A percentile compares a stretch with the other conserved stretches of the same genome.
Evolutionary conservation across 306 rosid genomes (phyloP).

Genomic region (Hippophae tibetana): DNA sequence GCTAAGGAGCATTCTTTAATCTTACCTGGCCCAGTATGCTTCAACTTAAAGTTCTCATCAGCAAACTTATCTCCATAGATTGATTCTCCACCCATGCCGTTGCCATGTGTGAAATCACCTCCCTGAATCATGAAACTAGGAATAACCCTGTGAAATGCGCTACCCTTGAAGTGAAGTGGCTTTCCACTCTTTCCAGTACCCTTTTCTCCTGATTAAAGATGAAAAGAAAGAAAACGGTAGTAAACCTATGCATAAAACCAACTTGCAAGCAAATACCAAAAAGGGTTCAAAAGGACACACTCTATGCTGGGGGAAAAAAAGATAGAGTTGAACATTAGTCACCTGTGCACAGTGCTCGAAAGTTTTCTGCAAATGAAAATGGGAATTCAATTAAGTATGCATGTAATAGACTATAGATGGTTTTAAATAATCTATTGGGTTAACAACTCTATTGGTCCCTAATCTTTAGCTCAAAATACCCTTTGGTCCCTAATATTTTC

Average conservation of each 20-base stretch:
- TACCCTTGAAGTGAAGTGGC: slow-evolving; percentile 83
- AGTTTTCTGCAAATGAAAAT: slow-evolving; percentile 63
- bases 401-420: background rate
- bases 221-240: background rate
- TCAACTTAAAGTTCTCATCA: slow-evolving; percentile 89
- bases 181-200: slow-evolving; percentile 80
- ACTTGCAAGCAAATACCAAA: background rate
- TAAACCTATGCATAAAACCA: background rate
- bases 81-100: slow-evolving; percentile 96
- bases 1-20: background rate
- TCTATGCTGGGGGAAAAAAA: slow-evolving; percentile 1
- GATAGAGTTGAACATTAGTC: slow-evolving; percentile 14
- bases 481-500: too few species aligned
- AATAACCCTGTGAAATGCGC: slow-evolving; percentile 81
- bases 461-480: too few species aligned
- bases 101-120: slow-evolving; percentile 93
- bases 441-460: too few species aligned
- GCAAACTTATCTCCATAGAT: slow-evolving; percentile 89
- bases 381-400: slow-evolving; percentile 1
- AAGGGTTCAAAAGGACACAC: background rate
- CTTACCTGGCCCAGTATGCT: slow-evolving; percentile 93
- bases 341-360: slow-evolving; percentile 97
- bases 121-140: slow-evolving; percentile 99
- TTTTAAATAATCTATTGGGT: too few species aligned
- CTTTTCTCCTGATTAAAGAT: slow-evolving; percentile 63